Evolutionary conservation across 2,329 filamentous ascomycete species (phyloP).

Genomic region (Daldinia eschscholtzii): DNA sequence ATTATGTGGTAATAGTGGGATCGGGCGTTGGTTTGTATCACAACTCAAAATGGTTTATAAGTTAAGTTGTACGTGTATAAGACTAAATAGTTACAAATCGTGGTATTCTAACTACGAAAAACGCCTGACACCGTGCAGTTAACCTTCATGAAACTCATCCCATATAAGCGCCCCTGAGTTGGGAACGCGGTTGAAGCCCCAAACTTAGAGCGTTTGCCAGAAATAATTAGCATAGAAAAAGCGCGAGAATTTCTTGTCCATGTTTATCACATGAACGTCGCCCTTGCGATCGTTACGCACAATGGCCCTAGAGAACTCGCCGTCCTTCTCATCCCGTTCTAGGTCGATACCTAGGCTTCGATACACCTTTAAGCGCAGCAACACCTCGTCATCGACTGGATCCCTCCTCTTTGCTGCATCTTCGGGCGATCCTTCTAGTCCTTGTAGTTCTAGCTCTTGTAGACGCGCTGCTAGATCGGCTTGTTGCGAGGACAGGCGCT

Average conservation of each 20-base stretch:
- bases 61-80: slow-evolving; percentile 13
- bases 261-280: slow-evolving; percentile 93
- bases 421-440: slow-evolving; percentile 75
- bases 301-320: slow-evolving; percentile 87
- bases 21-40: slow-evolving; percentile 8
- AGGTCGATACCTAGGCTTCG: slow-evolving; percentile 91
- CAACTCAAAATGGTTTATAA: slow-evolving; percentile 10
- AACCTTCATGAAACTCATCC: slow-evolving; percentile 16
- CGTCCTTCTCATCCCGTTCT: slow-evolving; percentile 77
- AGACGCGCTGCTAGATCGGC: slow-evolving; percentile 80
- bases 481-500: slow-evolving; percentile 84
- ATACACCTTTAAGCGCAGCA: slow-evolving; percentile 89
- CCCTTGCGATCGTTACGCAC: slow-evolving; percentile 88
- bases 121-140: slow-evolving; percentile 42
- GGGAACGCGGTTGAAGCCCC: background rate
- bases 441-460: slow-evolving; percentile 87
- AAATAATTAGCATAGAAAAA: slow-evolving; percentile 97
- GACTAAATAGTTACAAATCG: slow-evolving; percentile 4
- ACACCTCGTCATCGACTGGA: slow-evolving; percentile 71
- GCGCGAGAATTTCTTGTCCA: slow-evolving; percentile 90
- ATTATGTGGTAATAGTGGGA: slow-evolving; percentile 8
- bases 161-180: background rate
- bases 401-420: slow-evolving; percentile 54
- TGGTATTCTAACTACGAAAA: slow-evolving; percentile 41
- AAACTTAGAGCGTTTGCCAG: slow-evolving; percentile 82